These are phyloP conservation scores for Termitomyces bulborhizus DNA, from an alignment of 768 basidiomycete genomes.

Conservation along the genomic window DNA sequence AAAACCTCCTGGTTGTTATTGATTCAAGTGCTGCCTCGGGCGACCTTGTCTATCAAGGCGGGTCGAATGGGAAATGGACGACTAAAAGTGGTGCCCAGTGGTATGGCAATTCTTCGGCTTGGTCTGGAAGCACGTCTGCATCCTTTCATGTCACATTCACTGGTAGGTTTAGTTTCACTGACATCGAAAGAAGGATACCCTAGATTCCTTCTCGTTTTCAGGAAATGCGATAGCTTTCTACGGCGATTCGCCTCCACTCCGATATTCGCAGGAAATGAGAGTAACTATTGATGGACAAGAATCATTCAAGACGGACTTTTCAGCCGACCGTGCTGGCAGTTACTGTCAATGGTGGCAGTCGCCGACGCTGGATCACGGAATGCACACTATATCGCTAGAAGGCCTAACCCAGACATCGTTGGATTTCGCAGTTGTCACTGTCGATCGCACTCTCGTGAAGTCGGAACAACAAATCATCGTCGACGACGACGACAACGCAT, in stretches of 20 bases:
- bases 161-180: neutral
- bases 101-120: neutral
- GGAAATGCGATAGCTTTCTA: conserved; percentile 1
- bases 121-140: neutral
- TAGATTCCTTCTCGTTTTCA: neutral
- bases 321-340: neutral
- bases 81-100: neutral
- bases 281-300: neutral
- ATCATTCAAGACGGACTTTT: neutral
- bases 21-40: neutral
- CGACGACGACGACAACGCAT: neutral
- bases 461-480: conserved; percentile 1
- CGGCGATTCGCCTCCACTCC: neutral
- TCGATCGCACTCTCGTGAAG: neutral
- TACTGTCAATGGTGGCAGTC: conserved; percentile 8
- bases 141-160: neutral
- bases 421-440: neutral
- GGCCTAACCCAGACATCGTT: neutral
- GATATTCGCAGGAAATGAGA: neutral
- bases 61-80: neutral
- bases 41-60: neutral
- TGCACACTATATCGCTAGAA: neutral
- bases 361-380: neutral
- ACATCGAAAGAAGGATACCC: neutral
- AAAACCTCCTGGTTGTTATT: neutral